Base-by-base conservation (phyloP, 2,329 filamentous ascomycete species). In the Monosporascus sp. region DNA sequence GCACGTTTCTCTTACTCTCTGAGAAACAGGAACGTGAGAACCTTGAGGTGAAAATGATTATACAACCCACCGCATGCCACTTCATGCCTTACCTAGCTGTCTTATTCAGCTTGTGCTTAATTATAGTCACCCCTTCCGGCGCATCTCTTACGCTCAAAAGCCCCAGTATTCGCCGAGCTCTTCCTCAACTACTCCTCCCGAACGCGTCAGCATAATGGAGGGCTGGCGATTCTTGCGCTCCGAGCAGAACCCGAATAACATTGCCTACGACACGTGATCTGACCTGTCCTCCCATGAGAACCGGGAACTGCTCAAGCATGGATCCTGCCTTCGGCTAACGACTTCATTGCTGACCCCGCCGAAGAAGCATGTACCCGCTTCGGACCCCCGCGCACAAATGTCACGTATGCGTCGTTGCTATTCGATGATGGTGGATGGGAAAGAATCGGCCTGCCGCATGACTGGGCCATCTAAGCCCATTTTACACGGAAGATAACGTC, bases 391-490 rank as follows among this genome's bases (percentile, higher is more conserved):
- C 62, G 59, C 2, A 60, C 56, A 36, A 63, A 68, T 37, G 57
- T 74, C 20, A 54, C 57, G 15, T 75, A 66, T 51, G 66, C 68
- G 0, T 63, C 71, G 27, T 43, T 47, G 1, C 54, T 46, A 4
- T 75, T 74, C 50, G 66, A 77, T 49, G 76, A 78, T 51, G 64
- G 54, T 11, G 43, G 57, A 0, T 79, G 75, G 76, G 67, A 76
- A 39, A 49, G 59, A 3, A 61, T 78, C 18, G 64, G 65, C 8
- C 61, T 79, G 7, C 76, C 76, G 0, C 76, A 79, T 57, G 76
- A 79, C 59, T 79, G 75, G 76, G 75, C 76, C 20, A 73, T 78
- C 56, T 67, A 68, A 14, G 75, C 0, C 74, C 75, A 1, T 79
- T 79, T 53, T 68, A 67, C 51, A 65, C 63, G 3, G 43, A 22